phyloP scores from a whole-genome alignment of 2,329 filamentous ascomycete genomes.

The Calonectria montana region DNA sequence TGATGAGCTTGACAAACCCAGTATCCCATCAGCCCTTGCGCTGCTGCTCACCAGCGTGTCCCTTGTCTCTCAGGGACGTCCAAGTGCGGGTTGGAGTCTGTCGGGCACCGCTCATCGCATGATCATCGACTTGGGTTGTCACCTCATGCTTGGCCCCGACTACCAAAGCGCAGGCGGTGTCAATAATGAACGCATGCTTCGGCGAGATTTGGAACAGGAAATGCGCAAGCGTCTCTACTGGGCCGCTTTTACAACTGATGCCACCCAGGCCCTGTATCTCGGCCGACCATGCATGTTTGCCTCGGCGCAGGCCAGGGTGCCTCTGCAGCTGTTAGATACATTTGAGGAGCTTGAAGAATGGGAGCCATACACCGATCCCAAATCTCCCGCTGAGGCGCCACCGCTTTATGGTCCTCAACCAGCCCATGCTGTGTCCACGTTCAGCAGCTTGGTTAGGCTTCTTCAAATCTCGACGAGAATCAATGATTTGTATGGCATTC shows the following conservation, averaged over 20 bases:
- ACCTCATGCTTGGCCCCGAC: conserved; percentile 46
- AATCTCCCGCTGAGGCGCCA: conserved; percentile 40
- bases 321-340: conserved; percentile 45
- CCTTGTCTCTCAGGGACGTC: conserved; percentile 47
- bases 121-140: conserved; percentile 52
- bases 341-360: conserved; percentile 50
- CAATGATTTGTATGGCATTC: conserved; percentile 42
- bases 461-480: conserved; percentile 45
- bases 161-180: conserved; percentile 41
- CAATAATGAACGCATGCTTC: conserved; percentile 41
- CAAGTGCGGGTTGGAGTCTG: conserved; percentile 50
- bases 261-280: conserved; percentile 47
- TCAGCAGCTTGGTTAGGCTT: conserved; percentile 42
- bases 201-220: conserved; percentile 45
- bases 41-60: conserved; percentile 48
- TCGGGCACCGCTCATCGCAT: conserved; percentile 53
- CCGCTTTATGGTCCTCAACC: conserved; percentile 43
- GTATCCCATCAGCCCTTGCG: conserved; percentile 51
- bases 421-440: conserved; percentile 43
- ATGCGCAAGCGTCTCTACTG: conserved; percentile 50
- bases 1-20: conserved; percentile 47
- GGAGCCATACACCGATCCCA: conserved; percentile 47
- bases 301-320: conserved; percentile 47
- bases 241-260: conserved; percentile 49
- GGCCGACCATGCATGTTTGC: conserved; percentile 48